Conservation (phyloP, 495 filamentous ascomycete genomes). For the Annulohypoxylon maeteangense region DNA sequence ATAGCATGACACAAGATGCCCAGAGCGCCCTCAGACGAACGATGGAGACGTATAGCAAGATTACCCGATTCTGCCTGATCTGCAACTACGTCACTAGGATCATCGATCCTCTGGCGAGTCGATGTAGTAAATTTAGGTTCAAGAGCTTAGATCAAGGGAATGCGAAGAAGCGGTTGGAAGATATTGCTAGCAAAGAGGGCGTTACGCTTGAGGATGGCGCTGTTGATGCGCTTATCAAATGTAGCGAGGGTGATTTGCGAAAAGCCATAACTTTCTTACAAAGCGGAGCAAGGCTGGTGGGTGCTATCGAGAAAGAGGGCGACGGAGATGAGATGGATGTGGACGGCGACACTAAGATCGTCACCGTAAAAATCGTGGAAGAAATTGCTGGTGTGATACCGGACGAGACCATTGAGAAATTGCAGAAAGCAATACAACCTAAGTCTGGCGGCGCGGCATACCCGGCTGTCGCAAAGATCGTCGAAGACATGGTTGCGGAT, state of each 20-base stretch:
- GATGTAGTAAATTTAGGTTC: slow-evolving; percentile 97
- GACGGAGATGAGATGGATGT: slow-evolving; percentile 65
- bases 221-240: slow-evolving; percentile 82
- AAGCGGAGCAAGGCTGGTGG: slow-evolving; percentile 83
- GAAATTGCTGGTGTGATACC: slow-evolving; percentile 98
- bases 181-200: slow-evolving; percentile 82
- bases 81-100: slow-evolving; percentile 99
- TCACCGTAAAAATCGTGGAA: slow-evolving; percentile 84
- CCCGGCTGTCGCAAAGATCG: slow-evolving; percentile 75
- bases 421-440: slow-evolving; percentile 83
- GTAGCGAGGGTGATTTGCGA: slow-evolving; percentile 91
- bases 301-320: slow-evolving; percentile 61
- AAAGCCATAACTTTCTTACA: slow-evolving; percentile 97
- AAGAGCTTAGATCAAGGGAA: slow-evolving; percentile 90
- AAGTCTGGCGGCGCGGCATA: slow-evolving; percentile 72
- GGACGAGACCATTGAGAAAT: slow-evolving; percentile 70
- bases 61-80: slow-evolving; percentile 95
- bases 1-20: slow-evolving; percentile 98
- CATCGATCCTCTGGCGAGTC: slow-evolving; percentile 92
- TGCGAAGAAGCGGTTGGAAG: slow-evolving; percentile 75
- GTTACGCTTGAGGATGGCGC: slow-evolving; percentile 80
- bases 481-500: slow-evolving; percentile 93
- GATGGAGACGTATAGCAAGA: slow-evolving; percentile 97
- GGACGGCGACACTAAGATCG: slow-evolving; percentile 63
- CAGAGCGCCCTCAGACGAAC: slow-evolving; percentile 91